Evolutionary conservation across 176 grass and related monocot genomes (phyloP).

Genomic region (Paspalum vaginatum): DNA sequence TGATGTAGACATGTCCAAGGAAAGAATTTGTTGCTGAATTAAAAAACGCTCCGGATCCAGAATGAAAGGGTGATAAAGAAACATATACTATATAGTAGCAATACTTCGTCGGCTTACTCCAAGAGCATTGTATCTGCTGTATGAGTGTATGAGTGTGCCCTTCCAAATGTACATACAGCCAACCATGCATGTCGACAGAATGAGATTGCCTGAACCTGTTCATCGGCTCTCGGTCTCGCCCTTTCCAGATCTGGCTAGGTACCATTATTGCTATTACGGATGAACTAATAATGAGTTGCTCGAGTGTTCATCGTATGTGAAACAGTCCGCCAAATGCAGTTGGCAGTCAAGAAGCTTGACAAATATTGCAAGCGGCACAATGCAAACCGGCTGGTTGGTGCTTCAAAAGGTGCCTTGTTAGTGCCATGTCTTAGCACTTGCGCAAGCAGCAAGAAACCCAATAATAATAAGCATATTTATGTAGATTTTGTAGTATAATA

Average conservation of each 20-base stretch:
- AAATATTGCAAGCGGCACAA: neutral
- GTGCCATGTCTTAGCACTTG: neutral
- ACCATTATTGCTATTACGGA: neutral
- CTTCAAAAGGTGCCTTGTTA: neutral
- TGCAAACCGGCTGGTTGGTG: conserved; percentile 8
- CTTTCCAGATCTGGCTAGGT: neutral
- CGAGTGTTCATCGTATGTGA: neutral
- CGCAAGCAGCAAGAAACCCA: neutral
- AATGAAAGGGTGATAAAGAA: no score
- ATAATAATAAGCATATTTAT: neutral
- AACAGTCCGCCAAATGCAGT: neutral
- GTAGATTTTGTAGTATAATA: neutral
- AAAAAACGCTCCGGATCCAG: no score
- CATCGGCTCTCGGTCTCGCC: neutral
- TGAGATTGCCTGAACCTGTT: neutral
- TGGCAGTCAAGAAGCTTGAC: neutral
- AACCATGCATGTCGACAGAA: neutral
- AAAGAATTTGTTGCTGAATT: no score
- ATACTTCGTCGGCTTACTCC: no score
- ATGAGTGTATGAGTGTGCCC: neutral
- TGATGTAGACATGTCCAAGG: no score
- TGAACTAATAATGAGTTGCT: neutral
- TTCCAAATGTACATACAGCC: neutral
- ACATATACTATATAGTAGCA: no score
- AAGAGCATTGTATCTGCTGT: no score